A percentile compares a stretch with the other conserved stretches of the same genome.
These are phyloP conservation scores for Oryza brachyantha DNA, from an alignment of 176 grass and related monocot genomes.

Conservation along the genomic window DNA sequence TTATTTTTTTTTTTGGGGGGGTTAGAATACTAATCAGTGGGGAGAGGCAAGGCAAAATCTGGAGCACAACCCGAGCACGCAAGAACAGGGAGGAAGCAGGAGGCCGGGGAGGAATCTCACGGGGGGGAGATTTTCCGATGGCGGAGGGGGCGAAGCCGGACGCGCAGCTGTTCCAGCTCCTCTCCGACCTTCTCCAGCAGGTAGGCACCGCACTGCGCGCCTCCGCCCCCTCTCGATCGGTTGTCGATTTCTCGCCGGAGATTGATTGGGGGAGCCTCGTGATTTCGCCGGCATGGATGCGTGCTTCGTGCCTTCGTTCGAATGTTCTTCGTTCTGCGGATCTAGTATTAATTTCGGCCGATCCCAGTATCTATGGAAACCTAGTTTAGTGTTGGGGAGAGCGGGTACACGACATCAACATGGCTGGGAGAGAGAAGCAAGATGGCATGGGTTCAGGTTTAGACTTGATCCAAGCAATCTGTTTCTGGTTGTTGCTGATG, in stretches of 20 bases:
- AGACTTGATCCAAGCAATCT: neutral
- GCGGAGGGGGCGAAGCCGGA: constrained; percentile 74
- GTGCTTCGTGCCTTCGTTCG: neutral
- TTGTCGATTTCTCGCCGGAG: neutral
- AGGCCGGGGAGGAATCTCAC: neutral
- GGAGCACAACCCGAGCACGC: constrained; percentile 1
- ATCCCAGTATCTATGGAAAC: neutral
- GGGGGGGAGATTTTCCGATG: constrained; percentile 27
- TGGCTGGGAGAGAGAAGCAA: neutral
- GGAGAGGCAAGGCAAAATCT: neutral
- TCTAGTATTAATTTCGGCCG: neutral
- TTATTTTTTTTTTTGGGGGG: neutral
- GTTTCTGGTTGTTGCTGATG: neutral
- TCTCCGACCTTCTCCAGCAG: constrained; percentile 75
- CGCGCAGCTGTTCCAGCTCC: constrained; percentile 80
- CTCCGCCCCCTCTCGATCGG: neutral
- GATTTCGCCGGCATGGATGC: neutral
- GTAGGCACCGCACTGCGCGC: constrained; percentile 26
- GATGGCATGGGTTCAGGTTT: too few relatives aligned
- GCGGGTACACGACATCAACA: neutral
- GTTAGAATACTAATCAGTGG: neutral
- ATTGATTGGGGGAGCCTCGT: neutral
- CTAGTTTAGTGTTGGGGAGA: neutral
- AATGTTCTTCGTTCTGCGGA: neutral
- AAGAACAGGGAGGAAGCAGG: neutral